Evolutionary conservation across 139 green algal genomes (phyloP).

Genomic region (Chlamydomonas urium): DNA sequence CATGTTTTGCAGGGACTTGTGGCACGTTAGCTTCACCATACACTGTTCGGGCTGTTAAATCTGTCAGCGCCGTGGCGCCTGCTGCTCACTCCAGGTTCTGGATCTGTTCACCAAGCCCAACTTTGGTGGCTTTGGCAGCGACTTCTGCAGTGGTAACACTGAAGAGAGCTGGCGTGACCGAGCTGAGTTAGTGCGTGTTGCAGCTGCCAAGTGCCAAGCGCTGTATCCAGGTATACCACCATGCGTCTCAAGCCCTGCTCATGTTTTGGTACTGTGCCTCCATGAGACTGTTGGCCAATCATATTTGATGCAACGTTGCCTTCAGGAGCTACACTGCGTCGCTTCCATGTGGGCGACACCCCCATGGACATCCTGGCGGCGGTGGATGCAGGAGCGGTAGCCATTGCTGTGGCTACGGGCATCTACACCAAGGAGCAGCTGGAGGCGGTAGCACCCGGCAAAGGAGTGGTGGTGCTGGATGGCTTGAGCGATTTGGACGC

Average conservation of each 20-base stretch:
- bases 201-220: slow-evolving; percentile 40
- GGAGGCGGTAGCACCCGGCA: slow-evolving; percentile 8
- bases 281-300: too few relatives aligned
- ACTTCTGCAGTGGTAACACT: slow-evolving; percentile 74
- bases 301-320: too few relatives aligned
- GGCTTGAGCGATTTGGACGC: neutral
- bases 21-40: too few relatives aligned
- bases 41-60: too few relatives aligned
- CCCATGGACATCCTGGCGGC: slow-evolving; percentile 83
- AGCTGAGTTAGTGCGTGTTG: slow-evolving; percentile 78
- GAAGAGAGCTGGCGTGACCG: slow-evolving; percentile 75
- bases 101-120: neutral
- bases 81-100: too few relatives aligned
- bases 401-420: slow-evolving; percentile 75
- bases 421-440: slow-evolving; percentile 62
- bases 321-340: neutral
- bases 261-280: too few relatives aligned
- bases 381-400: slow-evolving; percentile 44
- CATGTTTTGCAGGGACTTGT: neutral
- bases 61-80: too few relatives aligned
- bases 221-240: neutral
- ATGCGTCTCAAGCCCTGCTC: neutral
- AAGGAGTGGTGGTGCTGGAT: neutral
- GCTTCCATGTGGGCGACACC: slow-evolving; percentile 73
- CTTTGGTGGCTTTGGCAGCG: slow-evolving; percentile 75